phyloP scores from a whole-genome alignment of 2,329 filamentous ascomycete genomes.

The Nothophaeocryptopus gaeumannii region DNA sequence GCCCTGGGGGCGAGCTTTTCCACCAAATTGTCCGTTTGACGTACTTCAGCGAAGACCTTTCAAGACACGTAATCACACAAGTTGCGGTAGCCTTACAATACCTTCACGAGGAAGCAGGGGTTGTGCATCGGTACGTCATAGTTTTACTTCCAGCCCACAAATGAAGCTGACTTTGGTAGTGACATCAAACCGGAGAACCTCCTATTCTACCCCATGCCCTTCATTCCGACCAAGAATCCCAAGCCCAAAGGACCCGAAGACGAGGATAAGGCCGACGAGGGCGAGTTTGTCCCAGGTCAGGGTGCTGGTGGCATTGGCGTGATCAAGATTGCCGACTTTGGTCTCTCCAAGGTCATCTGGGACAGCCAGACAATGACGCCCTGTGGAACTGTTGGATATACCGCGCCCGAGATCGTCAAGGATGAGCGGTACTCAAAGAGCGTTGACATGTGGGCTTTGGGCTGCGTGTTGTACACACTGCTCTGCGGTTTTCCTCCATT shows the following conservation, averaged over 20 bases:
- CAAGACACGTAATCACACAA: slow-evolving; percentile 88
- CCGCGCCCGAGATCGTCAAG: slow-evolving; percentile 96
- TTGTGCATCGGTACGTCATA: slow-evolving; percentile 82
- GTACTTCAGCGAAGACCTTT: slow-evolving; percentile 95
- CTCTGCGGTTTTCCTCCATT: slow-evolving; percentile 98
- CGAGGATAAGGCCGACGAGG: slow-evolving; percentile 95
- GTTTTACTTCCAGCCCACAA: not conserved
- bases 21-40: slow-evolving; percentile 97
- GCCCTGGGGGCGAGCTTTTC: slow-evolving; percentile 92
- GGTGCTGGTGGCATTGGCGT: slow-evolving; percentile 87
- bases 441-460: slow-evolving; percentile 98
- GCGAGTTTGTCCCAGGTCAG: slow-evolving; percentile 78
- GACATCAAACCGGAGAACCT: slow-evolving; percentile 99
- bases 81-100: slow-evolving; percentile 94
- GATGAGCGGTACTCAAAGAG: slow-evolving; percentile 98
- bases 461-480: slow-evolving; percentile 93
- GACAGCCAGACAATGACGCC: slow-evolving; percentile 98
- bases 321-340: slow-evolving; percentile 98
- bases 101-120: slow-evolving; percentile 87
- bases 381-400: slow-evolving; percentile 98
- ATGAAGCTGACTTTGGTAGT: slow-evolving; percentile 52
- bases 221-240: slow-evolving; percentile 74
- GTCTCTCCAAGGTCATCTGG: slow-evolving; percentile 96
- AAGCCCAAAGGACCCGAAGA: slow-evolving; percentile 83
- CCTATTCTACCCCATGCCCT: slow-evolving; percentile 81